Percentiles rank a stretch among this genome's conserved stretches.
phyloP scores from a whole-genome alignment of 2,329 filamentous ascomycete species.

The Fusarium denticulatum region DNA sequence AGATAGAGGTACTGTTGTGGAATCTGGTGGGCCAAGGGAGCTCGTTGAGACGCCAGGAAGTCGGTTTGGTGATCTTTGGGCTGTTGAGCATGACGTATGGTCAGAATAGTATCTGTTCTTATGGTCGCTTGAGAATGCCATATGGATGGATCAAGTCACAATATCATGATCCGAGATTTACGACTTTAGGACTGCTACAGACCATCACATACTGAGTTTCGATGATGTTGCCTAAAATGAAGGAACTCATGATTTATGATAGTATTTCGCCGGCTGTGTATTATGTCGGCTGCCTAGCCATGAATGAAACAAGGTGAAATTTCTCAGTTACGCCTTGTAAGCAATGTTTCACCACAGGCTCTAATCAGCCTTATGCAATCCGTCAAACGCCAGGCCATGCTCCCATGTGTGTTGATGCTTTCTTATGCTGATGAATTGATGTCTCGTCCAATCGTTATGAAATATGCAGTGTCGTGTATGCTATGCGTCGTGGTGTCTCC shows the following conservation, averaged over 20 bases:
- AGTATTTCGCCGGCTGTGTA: not conserved
- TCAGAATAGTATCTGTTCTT: not conserved
- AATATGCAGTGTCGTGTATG: slow-evolving; percentile 6
- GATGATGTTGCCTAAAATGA: accelerated
- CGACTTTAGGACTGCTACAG: not conserved
- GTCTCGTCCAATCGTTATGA: slow-evolving; percentile 30
- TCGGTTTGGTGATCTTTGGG: slow-evolving; percentile 48
- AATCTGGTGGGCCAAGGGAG: slow-evolving; percentile 44
- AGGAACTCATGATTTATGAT: not conserved
- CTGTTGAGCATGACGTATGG: slow-evolving; percentile 33
- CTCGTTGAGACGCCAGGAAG: slow-evolving; percentile 41
- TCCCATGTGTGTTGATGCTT: not conserved
- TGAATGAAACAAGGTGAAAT: not conserved
- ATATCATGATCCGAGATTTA: not conserved
- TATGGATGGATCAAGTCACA: not conserved
- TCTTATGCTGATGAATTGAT: not conserved
- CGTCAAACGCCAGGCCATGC: slow-evolving; percentile 22
- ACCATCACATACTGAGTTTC: accelerated
- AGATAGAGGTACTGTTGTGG: slow-evolving; percentile 58
- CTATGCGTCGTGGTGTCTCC: not conserved
- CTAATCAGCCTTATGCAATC: slow-evolving; percentile 3
- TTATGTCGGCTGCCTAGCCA: not conserved
- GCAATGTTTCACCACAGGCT: not conserved
- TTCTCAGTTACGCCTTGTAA: slow-evolving; percentile 7
- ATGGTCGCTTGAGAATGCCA: not conserved